These are phyloP conservation scores for Bathelium albidoporum DNA, from an alignment of 495 filamentous ascomycete genomes.

Conservation along the genomic window DNA sequence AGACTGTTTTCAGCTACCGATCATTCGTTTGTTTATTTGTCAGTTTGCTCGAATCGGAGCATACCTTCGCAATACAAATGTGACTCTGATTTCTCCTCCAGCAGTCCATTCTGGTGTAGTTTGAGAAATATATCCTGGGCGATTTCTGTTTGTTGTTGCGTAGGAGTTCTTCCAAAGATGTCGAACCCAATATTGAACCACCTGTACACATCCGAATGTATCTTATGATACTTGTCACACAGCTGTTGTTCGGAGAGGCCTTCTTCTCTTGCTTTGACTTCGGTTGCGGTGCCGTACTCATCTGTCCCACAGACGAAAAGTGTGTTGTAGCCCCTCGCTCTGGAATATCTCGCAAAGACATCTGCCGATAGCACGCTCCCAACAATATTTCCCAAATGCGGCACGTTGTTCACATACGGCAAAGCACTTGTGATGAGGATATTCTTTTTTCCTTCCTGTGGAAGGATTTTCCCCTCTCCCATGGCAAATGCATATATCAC, in stretches of 20 bases:
- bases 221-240: conserved; percentile 74
- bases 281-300: conserved; percentile 64
- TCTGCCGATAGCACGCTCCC: conserved; percentile 80
- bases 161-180: conserved; percentile 74
- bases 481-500: too few species aligned
- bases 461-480: conserved; percentile 32
- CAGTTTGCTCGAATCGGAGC: background rate
- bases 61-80: conserved; percentile 71
- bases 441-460: conserved; percentile 38
- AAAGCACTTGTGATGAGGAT: conserved; percentile 43
- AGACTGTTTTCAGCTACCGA: background rate
- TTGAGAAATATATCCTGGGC: conserved; percentile 75
- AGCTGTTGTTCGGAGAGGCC: conserved; percentile 59
- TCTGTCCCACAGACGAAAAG: conserved; percentile 52
- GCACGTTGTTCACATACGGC: conserved; percentile 88
- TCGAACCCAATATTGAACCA: conserved; percentile 85
- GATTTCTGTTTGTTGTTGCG: conserved; percentile 72
- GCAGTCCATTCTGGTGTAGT: conserved; percentile 67
- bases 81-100: conserved; percentile 63
- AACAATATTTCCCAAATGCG: conserved; percentile 88
- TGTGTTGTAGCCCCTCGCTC: conserved; percentile 55
- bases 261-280: conserved; percentile 64
- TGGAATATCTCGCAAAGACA: conserved; percentile 66
- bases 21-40: background rate
- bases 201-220: conserved; percentile 76